phyloP scores from a whole-genome alignment of 2,329 filamentous ascomycete species.

The Clarireedia sp. region DNA sequence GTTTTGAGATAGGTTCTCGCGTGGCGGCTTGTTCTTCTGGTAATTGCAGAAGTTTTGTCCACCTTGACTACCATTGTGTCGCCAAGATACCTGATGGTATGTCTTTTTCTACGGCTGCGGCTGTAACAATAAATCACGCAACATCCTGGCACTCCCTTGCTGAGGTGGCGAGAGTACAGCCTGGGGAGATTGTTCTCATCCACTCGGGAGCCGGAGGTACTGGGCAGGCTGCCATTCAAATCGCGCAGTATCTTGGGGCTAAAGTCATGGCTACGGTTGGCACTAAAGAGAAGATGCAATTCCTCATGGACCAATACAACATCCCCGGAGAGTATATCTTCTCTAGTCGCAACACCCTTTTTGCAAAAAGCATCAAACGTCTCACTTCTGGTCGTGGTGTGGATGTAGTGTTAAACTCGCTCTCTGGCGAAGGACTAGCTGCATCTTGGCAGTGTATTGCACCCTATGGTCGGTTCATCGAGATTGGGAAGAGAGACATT shows the following conservation, averaged over 20 bases:
- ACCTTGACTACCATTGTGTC: no score
- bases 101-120: not conserved
- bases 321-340: not conserved
- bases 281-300: conserved; percentile 21
- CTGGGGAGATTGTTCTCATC: conserved; percentile 27
- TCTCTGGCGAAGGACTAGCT: not conserved
- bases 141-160: conserved; percentile 19
- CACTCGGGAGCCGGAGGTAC: conserved; percentile 28
- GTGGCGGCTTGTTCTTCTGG: no score
- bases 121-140: conserved; percentile 16
- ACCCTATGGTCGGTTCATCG: not conserved
- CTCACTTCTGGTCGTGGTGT: not conserved
- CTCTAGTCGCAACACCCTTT: not conserved
- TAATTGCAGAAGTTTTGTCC: no score
- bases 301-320: not conserved
- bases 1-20: no score
- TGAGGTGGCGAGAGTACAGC: conserved; percentile 12
- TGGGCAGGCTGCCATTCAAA: conserved; percentile 28
- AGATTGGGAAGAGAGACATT: not conserved
- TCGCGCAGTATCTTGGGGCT: conserved; percentile 22
- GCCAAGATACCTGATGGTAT: no score
- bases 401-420: not conserved
- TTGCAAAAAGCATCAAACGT: not conserved
- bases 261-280: conserved; percentile 28
- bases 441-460: conserved; percentile 1